These are phyloP conservation scores for Silene conica DNA, from an alignment of 148 eudicot genomes.

Conservation along the genomic window DNA sequence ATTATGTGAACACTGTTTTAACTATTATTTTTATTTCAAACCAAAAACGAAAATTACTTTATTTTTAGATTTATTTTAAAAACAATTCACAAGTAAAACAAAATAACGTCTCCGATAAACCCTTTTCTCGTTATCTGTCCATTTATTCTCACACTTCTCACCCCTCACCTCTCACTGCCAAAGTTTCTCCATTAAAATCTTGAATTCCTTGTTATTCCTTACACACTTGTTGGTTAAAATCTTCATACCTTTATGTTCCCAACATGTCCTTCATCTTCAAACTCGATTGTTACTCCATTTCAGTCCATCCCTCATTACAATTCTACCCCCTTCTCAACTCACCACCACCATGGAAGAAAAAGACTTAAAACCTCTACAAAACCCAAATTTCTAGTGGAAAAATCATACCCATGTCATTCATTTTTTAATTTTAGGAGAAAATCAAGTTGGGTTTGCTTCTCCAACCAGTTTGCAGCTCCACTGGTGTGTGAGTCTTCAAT, in stretches of 20 bases:
- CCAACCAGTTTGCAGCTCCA: conserved; percentile 11
- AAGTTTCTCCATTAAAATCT: conserved; percentile 17
- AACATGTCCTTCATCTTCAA: conserved; percentile 26
- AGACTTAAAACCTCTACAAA: neutral
- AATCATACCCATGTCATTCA: conserved; percentile 11
- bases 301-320: conserved; percentile 20
- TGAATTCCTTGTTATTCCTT: neutral
- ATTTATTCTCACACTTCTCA: conserved; percentile 6
- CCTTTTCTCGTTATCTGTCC: neutral
- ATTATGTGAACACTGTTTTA: no score
- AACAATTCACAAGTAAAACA: no score
- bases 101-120: conserved; percentile 12
- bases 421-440: conserved; percentile 13
- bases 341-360: conserved; percentile 22
- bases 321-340: conserved; percentile 16
- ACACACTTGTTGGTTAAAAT: conserved; percentile 1
- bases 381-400: conserved; percentile 7
- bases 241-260: conserved; percentile 18
- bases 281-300: conserved; percentile 18
- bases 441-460: conserved; percentile 22
- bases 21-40: no score
- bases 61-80: no score
- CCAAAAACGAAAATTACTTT: no score
- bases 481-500: conserved; percentile 3
- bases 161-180: neutral